Conservation (phyloP, 1,284 basidiomycete species). For the Anthracocystis panici-leucophaei region DNA sequence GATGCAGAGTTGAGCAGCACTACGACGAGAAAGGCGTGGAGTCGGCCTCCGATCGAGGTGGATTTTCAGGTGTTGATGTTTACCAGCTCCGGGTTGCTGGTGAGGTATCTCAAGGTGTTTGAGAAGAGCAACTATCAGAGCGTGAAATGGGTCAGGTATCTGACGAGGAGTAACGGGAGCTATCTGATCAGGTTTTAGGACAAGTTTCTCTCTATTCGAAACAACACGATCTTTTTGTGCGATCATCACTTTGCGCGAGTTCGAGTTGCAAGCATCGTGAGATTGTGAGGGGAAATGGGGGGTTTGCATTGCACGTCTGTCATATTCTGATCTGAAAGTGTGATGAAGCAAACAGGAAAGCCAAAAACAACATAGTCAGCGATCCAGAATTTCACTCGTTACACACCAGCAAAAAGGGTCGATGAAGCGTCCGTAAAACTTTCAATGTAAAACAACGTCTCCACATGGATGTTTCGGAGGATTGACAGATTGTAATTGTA, state of each 20-base stretch:
- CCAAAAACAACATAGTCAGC: neutral
- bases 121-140: conserved; percentile 90
- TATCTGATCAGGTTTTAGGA: conserved; percentile 62
- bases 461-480: conserved; percentile 31
- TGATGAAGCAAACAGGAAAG: neutral
- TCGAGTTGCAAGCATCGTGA: too few relatives aligned
- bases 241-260: too few relatives aligned
- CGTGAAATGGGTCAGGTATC: conserved; percentile 70
- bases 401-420: neutral
- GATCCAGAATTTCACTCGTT: neutral
- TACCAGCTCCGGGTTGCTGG: conserved; percentile 92
- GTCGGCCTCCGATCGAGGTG: conserved; percentile 94
- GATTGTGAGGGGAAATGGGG: too few relatives aligned
- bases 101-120: conserved; percentile 97
- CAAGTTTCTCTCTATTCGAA: too few relatives aligned
- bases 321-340: neutral
- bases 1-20: conserved; percentile 87
- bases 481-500: conserved; percentile 54
- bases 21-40: conserved; percentile 87
- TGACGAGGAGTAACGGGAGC: conserved; percentile 57
- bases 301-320: neutral
- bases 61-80: conserved; percentile 99
- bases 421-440: conserved; percentile 13
- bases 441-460: conserved; percentile 12
- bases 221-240: too few relatives aligned